These are phyloP conservation scores for Fusarium foetens DNA, from an alignment of 2,329 filamentous ascomycete genomes.

Conservation along the genomic window DNA sequence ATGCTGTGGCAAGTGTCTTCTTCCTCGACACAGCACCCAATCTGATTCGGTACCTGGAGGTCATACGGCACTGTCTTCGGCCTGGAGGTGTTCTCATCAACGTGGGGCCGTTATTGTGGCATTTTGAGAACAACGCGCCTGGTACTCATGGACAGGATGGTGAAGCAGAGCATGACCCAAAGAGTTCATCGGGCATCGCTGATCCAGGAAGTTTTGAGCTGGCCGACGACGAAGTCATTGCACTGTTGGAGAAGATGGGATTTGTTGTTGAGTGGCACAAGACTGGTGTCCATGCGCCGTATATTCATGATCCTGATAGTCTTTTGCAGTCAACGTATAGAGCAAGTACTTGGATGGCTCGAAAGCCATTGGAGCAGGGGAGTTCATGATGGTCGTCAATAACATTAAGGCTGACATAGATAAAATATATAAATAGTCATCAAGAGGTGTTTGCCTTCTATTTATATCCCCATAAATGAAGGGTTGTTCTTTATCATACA, in stretches of 20 bases:
- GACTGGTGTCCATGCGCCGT: constrained; percentile 74
- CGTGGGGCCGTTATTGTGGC: constrained; percentile 91
- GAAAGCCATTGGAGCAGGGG: constrained; percentile 63
- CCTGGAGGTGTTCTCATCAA: constrained; percentile 87
- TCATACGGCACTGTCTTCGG: constrained; percentile 80
- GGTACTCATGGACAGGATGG: constrained; percentile 65
- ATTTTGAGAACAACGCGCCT: constrained; percentile 82
- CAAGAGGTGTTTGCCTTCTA: background rate
- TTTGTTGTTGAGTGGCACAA: constrained; percentile 77
- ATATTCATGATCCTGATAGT: constrained; percentile 85
- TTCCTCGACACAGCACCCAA: constrained; percentile 98
- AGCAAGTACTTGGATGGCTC: constrained; percentile 86
- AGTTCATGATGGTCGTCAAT: background rate
- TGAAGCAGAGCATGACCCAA: constrained; percentile 61
- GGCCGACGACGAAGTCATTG: constrained; percentile 86
- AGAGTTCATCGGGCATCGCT: constrained; percentile 74
- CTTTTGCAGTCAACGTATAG: constrained; percentile 88
- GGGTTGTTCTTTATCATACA: constrained; percentile 24
- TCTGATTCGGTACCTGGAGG: constrained; percentile 86
- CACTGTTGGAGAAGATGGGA: constrained; percentile 77
- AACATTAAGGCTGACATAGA: background rate
- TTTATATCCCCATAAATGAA: background rate
- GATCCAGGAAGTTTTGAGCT: constrained; percentile 93
- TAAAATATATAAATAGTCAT: background rate
- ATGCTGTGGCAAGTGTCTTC: constrained; percentile 90